Percentiles rank a stretch among this genome's conserved stretches.
These are phyloP conservation scores for Lentinula edodes DNA, from an alignment of 768 basidiomycete genomes.

Conservation along the genomic window DNA sequence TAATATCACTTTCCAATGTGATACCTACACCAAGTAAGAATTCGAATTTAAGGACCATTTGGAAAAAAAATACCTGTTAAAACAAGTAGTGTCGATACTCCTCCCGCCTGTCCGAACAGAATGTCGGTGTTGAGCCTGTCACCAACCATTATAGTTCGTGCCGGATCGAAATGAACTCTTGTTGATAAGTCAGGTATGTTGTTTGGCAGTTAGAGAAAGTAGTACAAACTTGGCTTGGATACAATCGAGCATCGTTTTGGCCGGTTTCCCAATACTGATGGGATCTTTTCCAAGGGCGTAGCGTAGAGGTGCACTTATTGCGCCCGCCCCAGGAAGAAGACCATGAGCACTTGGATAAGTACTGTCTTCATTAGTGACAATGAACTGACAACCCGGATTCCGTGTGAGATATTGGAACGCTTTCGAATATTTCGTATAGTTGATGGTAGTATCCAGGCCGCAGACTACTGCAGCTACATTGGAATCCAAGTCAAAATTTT, in stretches of 20 bases:
- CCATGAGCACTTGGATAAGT: slow-evolving; percentile 76
- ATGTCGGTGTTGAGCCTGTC: slow-evolving; percentile 97
- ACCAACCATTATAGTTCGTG: slow-evolving; percentile 89
- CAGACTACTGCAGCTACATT: slow-evolving; percentile 90
- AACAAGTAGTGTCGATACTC: slow-evolving; percentile 83
- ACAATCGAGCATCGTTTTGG: slow-evolving; percentile 86
- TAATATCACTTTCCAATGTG: slow-evolving; percentile 67
- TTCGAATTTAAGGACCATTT: background rate
- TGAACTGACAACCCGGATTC: slow-evolving; percentile 77
- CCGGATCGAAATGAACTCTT: slow-evolving; percentile 84
- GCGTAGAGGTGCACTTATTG: slow-evolving; percentile 77
- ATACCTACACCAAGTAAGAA: slow-evolving; percentile 47
- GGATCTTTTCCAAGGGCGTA: slow-evolving; percentile 69
- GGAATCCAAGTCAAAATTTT: slow-evolving; percentile 68
- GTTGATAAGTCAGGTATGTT: slow-evolving; percentile 6
- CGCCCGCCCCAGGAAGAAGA: slow-evolving; percentile 78
- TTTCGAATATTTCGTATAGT: slow-evolving; percentile 92
- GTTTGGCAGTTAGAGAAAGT: background rate
- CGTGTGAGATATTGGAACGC: slow-evolving; percentile 85
- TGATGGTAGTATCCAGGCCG: slow-evolving; percentile 80
- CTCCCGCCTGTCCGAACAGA: slow-evolving; percentile 83
- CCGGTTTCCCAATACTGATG: slow-evolving; percentile 85
- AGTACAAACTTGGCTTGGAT: slow-evolving; percentile 59
- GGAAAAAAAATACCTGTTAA: slow-evolving; percentile 61
- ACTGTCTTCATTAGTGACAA: slow-evolving; percentile 90